Evolutionary conservation across 1,284 basidiomycete species (phyloP).

Genomic region (Kwoniella shivajii): DNA sequence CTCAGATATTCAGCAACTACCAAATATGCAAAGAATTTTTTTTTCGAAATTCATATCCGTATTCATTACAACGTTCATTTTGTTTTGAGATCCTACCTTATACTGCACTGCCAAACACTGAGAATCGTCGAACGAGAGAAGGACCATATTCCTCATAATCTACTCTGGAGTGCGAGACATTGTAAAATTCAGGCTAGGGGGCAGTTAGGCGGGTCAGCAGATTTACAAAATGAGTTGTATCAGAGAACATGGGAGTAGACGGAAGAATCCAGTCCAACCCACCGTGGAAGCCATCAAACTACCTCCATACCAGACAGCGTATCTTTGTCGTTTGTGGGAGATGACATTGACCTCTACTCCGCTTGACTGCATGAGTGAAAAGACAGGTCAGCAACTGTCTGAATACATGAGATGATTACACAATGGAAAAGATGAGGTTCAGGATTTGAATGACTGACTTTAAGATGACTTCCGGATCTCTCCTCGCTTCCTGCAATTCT

Average conservation of each 20-base stretch:
- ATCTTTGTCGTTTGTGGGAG: constrained; percentile 95
- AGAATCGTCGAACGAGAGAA: constrained; percentile 90
- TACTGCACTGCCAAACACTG: constrained; percentile 88
- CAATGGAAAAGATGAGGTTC: neutral
- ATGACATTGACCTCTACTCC: constrained; percentile 97
- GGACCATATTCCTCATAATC: constrained; percentile 98
- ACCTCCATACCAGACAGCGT: constrained; percentile 99
- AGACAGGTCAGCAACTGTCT: neutral
- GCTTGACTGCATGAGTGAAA: constrained; percentile 65
- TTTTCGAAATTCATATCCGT: too few species aligned
- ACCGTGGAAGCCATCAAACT: constrained; percentile 88
- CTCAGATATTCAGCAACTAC: too few species aligned
- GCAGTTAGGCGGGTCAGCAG: neutral
- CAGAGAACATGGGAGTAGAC: neutral
- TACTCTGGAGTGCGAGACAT: constrained; percentile 94
- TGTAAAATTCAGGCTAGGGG: constrained; percentile 87
- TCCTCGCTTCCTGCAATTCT: constrained; percentile 77
- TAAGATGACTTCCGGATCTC: constrained; percentile 73
- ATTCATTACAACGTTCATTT: constrained; percentile 9
- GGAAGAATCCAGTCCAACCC: constrained; percentile 45
- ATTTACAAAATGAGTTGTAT: neutral
- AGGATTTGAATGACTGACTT: constrained; percentile 58
- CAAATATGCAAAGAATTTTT: too few species aligned
- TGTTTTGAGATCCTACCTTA: constrained; percentile 39
- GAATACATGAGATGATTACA: constrained; percentile 13